These are phyloP conservation scores for Dacryopinax primogenitus DNA, from an alignment of 768 basidiomycete species.

Conservation along the genomic window DNA sequence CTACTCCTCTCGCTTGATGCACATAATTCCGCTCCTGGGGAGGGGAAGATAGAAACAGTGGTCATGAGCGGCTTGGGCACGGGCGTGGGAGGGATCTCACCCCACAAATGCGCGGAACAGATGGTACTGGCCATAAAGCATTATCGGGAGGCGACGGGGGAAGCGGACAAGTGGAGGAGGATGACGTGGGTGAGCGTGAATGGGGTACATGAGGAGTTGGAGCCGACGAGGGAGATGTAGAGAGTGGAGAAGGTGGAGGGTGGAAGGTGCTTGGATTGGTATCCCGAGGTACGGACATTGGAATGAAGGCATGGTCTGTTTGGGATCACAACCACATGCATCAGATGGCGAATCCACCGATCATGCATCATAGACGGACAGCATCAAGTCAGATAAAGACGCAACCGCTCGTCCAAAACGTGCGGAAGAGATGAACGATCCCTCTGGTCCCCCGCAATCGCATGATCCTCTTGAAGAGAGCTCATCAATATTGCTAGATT, in stretches of 20 bases:
- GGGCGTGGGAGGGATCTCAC: constrained; percentile 15
- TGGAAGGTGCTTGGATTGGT: not conserved
- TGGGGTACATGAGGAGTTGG: not conserved
- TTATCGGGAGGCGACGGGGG: constrained; percentile 12
- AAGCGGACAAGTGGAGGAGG: not conserved
- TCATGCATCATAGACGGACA: too few relatives aligned
- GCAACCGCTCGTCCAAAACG: too few relatives aligned
- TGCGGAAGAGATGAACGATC: too few relatives aligned
- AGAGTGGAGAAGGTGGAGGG: not conserved
- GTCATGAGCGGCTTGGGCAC: constrained; percentile 20
- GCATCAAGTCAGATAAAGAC: too few relatives aligned
- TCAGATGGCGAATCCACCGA: too few relatives aligned
- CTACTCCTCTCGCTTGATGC: constrained; percentile 22
- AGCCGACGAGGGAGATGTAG: not conserved
- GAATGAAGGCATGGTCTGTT: too few relatives aligned
- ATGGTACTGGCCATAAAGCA: constrained; percentile 20
- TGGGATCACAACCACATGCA: too few relatives aligned
- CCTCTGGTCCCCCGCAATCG: too few relatives aligned
- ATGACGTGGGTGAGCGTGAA: not conserved
- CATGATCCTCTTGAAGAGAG: too few relatives aligned
- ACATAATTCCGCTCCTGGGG: constrained; percentile 18
- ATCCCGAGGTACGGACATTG: not conserved
- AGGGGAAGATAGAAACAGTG: constrained; percentile 14
- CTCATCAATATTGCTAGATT: too few relatives aligned
- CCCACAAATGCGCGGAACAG: constrained; percentile 19